These are phyloP conservation scores for Vanilla planifolia DNA, from an alignment of 106 monocot species.

Conservation along the genomic window DNA sequence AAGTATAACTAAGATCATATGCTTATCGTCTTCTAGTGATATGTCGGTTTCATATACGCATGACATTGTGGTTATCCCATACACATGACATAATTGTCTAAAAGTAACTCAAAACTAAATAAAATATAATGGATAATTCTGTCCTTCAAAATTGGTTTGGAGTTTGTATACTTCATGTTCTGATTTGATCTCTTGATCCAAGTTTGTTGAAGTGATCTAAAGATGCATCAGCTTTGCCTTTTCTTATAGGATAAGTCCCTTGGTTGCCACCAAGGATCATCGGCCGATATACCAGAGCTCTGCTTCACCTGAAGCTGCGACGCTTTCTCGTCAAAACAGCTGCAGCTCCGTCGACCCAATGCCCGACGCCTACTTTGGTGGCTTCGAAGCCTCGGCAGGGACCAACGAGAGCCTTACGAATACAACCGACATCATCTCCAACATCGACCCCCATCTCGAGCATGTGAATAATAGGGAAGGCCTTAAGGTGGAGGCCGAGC, in stretches of 20 bases:
- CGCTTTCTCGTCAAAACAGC: conserved; percentile 38
- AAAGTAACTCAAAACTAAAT: too few relatives aligned
- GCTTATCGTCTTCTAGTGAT: background rate
- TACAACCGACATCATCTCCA: conserved; percentile 26
- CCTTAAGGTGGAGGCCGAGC: conserved; percentile 31
- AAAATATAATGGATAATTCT: too few relatives aligned
- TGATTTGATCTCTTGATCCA: background rate
- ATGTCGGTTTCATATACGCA: background rate
- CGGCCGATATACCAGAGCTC: conserved; percentile 17
- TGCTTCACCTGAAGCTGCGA: conserved; percentile 20
- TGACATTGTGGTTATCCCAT: too few relatives aligned
- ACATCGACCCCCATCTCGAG: conserved; percentile 21
- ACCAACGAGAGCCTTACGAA: conserved; percentile 41
- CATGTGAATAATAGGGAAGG: conserved; percentile 59
- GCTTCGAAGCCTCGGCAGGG: conserved; percentile 14
- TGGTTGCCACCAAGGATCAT: conserved; percentile 19
- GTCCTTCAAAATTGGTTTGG: background rate
- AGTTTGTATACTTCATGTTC: background rate
- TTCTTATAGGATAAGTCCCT: conserved; percentile 17
- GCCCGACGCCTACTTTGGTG: conserved; percentile 19
- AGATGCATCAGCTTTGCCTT: background rate
- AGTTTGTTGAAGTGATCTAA: background rate
- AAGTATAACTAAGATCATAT: background rate
- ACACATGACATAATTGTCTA: too few relatives aligned
- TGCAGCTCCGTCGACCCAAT: conserved; percentile 38